phyloP scores from a whole-genome alignment of 495 filamentous ascomycete genomes.

The Aspergillus egyptiacus region DNA sequence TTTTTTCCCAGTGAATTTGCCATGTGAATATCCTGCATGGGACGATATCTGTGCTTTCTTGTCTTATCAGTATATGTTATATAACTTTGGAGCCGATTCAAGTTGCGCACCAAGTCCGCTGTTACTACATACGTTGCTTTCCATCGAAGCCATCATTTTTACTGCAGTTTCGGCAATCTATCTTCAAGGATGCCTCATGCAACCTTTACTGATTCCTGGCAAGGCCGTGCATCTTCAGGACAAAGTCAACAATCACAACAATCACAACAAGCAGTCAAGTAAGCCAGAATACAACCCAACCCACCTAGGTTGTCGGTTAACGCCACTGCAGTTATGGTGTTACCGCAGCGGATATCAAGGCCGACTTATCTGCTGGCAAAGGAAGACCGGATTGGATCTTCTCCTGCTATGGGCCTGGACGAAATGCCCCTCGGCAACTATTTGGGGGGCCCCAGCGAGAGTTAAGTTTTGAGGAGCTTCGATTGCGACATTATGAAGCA shows the following conservation, averaged over 20 bases:
- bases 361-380: slow-evolving; percentile 51
- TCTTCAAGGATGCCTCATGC: too few relatives aligned
- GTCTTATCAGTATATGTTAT: neutral
- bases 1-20: neutral
- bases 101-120: too few relatives aligned
- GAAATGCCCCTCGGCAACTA: slow-evolving; percentile 66
- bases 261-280: slow-evolving; percentile 21
- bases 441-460: slow-evolving; percentile 75
- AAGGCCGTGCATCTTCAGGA: slow-evolving; percentile 15
- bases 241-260: slow-evolving; percentile 16
- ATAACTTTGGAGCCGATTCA: too few relatives aligned
- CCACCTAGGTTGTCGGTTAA: slow-evolving; percentile 13
- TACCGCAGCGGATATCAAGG: slow-evolving; percentile 48
- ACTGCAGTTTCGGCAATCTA: too few relatives aligned
- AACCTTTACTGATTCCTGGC: slow-evolving; percentile 9
- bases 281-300: slow-evolving; percentile 13
- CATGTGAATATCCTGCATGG: too few relatives aligned
- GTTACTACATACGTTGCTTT: too few relatives aligned
- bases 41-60: neutral
- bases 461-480: slow-evolving; percentile 77
- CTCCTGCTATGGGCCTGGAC: slow-evolving; percentile 72
- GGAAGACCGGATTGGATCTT: slow-evolving; percentile 76
- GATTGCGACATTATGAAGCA: slow-evolving; percentile 59
- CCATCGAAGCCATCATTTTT: too few relatives aligned
- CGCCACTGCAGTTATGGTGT: slow-evolving; percentile 42